phyloP scores from a whole-genome alignment of 2,329 filamentous ascomycete genomes.

The Daldinia sp. region DNA sequence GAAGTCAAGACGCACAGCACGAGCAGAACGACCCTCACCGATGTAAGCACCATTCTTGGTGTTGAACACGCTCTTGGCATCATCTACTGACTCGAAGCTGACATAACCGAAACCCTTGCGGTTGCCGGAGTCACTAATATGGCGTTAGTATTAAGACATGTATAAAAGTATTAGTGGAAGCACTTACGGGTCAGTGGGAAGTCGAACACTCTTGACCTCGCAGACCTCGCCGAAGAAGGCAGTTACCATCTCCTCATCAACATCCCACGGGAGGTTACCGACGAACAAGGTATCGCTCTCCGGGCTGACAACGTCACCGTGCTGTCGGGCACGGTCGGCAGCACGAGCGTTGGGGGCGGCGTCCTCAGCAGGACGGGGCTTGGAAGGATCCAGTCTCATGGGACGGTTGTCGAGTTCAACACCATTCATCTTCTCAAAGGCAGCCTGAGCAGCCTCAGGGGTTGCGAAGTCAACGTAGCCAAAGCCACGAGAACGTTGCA shows the following conservation, averaged over 20 bases:
- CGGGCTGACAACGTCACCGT: conserved; percentile 83
- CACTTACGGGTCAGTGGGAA: conserved; percentile 83
- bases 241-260: conserved; percentile 79
- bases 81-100: conserved; percentile 83
- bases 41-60: conserved; percentile 75
- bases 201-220: conserved; percentile 81
- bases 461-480: conserved; percentile 90
- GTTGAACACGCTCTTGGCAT: conserved; percentile 81
- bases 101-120: conserved; percentile 96
- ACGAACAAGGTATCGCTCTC: conserved; percentile 90
- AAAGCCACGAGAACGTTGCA: conserved; percentile 88
- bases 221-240: conserved; percentile 80
- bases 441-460: conserved; percentile 75
- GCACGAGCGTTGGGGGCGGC: conserved; percentile 67
- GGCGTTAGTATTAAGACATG: conserved; percentile 48
- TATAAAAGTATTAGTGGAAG: not conserved
- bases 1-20: conserved; percentile 85
- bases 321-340: conserved; percentile 73
- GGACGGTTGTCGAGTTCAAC: conserved; percentile 78
- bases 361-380: conserved; percentile 70
- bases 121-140: conserved; percentile 76
- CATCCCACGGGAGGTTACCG: conserved; percentile 89
- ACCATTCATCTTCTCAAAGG: conserved; percentile 80
- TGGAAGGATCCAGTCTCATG: conserved; percentile 84
- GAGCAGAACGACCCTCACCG: conserved; percentile 74